phyloP scores from a whole-genome alignment of 2,329 filamentous ascomycete genomes.

The Penicillium sp. region DNA sequence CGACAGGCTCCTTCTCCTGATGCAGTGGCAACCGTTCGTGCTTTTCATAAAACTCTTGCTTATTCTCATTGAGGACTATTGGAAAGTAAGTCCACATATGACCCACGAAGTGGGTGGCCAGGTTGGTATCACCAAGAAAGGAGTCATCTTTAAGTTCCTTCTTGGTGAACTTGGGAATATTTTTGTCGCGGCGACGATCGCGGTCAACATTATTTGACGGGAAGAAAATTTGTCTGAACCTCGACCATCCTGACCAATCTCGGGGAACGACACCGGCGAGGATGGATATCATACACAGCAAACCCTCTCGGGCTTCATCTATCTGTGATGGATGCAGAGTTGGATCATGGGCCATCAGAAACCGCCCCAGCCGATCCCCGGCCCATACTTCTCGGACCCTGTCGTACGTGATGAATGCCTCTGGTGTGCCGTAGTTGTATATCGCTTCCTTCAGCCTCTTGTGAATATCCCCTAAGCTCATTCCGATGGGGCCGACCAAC shows the following conservation, averaged over 20 bases:
- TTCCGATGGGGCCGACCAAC: background rate
- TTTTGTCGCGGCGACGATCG: constrained; percentile 3
- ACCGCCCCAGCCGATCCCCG: constrained; percentile 4
- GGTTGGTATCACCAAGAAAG: background rate
- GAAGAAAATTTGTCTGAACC: constrained; percentile 13
- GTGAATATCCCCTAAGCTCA: background rate
- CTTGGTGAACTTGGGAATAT: constrained; percentile 5
- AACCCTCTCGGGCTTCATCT: background rate
- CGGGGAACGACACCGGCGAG: constrained; percentile 4
- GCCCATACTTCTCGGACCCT: constrained; percentile 12
- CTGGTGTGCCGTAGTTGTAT: background rate
- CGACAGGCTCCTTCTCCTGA: background rate
- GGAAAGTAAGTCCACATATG: background rate
- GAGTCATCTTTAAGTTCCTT: background rate
- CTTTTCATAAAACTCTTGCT: background rate
- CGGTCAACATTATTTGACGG: background rate
- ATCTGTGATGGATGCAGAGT: background rate
- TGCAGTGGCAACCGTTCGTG: background rate
- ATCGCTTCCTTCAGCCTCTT: background rate
- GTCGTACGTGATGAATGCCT: constrained; percentile 8
- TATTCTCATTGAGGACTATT: background rate
- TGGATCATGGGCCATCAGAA: constrained; percentile 4
- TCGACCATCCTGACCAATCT: constrained; percentile 12
- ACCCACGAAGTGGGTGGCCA: background rate
- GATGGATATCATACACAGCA: constrained; percentile 14